phyloP scores from a whole-genome alignment of 1,284 basidiomycete genomes.

The Stereum hirsutum region DNA sequence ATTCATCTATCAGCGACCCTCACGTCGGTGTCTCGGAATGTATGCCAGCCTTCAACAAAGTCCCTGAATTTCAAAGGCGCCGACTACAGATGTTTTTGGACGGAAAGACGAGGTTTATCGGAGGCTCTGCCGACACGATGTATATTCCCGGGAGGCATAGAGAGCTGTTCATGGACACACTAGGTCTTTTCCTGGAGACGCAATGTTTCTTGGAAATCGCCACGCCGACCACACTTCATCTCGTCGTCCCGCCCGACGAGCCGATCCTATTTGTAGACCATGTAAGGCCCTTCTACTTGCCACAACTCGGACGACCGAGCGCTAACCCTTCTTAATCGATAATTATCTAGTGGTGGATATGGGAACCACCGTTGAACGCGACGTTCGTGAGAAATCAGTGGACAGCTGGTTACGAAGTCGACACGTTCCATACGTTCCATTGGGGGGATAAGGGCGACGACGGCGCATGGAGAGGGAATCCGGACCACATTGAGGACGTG shows the following conservation, averaged over 20 bases:
- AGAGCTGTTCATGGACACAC: conserved; percentile 27
- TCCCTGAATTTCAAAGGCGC: conserved; percentile 24
- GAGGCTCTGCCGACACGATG: conserved; percentile 39
- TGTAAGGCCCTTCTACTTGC: conserved; percentile 25
- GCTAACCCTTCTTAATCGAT: no score
- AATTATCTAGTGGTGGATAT: conserved; percentile 49
- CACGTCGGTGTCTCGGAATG: conserved; percentile 35
- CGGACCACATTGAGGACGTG: conserved; percentile 27
- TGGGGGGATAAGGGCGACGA: conserved; percentile 30
- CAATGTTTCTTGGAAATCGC: conserved; percentile 42
- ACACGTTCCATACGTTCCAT: conserved; percentile 41
- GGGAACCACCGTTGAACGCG: conserved; percentile 34
- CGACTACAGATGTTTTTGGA: conserved; percentile 25
- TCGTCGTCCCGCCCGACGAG: conserved; percentile 28
- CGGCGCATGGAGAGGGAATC: conserved; percentile 27
- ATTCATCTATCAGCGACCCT: conserved; percentile 31
- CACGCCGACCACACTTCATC: conserved; percentile 32
- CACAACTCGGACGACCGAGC: no score
- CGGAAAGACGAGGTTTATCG: conserved; percentile 28
- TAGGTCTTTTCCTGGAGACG: conserved; percentile 35
- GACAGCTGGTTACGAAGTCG: conserved; percentile 34
- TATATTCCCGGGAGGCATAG: conserved; percentile 35
- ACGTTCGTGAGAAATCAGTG: conserved; percentile 37
- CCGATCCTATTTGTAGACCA: conserved; percentile 38
- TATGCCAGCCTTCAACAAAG: conserved; percentile 28